Evolutionary conservation across 192 early-diverging fungal species (phyloP).

Genomic region (Phycomyces nitens): DNA sequence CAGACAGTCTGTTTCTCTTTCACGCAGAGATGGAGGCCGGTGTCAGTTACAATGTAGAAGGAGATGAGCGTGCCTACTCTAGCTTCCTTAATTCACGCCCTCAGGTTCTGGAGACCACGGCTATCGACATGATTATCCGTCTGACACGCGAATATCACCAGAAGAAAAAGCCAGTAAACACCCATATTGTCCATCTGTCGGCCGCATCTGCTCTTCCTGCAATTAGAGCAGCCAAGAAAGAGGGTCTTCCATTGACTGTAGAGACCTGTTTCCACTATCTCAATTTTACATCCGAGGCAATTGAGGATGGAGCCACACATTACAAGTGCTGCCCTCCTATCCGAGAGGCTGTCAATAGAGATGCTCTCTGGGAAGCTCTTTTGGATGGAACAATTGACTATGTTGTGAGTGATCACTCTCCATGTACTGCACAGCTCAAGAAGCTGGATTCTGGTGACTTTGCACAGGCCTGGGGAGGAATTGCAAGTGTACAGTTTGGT

Average conservation of each 20-base stretch:
- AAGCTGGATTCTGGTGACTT: conserved; percentile 68
- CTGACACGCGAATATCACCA: conserved; percentile 60
- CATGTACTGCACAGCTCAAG: conserved; percentile 77
- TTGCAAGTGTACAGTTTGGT: conserved; percentile 78
- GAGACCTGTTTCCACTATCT: conserved; percentile 87
- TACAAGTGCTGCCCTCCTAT: conserved; percentile 88
- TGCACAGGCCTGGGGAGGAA: conserved; percentile 78
- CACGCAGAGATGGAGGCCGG: conserved; percentile 68
- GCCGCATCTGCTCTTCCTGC: conserved; percentile 69
- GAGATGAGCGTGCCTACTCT: conserved; percentile 50
- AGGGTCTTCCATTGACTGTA: conserved; percentile 68
- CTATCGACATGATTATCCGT: conserved; percentile 69
- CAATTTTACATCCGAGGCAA: conserved; percentile 59
- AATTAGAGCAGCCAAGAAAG: conserved; percentile 66
- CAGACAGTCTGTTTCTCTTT: conserved; percentile 65
- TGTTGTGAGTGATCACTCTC: conserved; percentile 82
- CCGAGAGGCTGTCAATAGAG: conserved; percentile 64
- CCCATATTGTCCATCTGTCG: conserved; percentile 83
- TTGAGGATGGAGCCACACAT: conserved; percentile 69
- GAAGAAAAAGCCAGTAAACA: conserved; percentile 54
- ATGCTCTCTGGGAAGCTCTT: conserved; percentile 68
- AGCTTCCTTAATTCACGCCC: conserved; percentile 73
- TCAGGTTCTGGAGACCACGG: conserved; percentile 64
- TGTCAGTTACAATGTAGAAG: conserved; percentile 11
- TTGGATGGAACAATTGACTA: conserved; percentile 77